Base-by-base conservation (phyloP, 805 yeast genomes). In the Pichia phayaonensis region DNA sequence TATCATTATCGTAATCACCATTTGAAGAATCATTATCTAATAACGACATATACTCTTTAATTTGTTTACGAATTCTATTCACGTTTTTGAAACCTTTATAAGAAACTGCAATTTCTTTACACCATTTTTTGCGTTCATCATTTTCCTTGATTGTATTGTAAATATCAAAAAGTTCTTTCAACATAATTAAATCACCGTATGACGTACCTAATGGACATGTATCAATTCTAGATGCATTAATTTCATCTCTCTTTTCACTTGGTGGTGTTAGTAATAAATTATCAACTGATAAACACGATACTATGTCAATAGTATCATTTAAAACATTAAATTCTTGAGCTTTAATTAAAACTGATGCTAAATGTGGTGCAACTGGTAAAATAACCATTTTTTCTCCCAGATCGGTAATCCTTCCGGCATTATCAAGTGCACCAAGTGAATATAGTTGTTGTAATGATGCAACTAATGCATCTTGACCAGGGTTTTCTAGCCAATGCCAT, bases 401-500 rank as follows among this genome's bases (percentile, higher is more conserved):
- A 2, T 73, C 68, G 0, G 98, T 92, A 54, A 94, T 81, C 26
- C 76, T 70, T 1, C 98, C 98, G 1, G 67, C 58, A 56, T 83
- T 85, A 63, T 87, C 80, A 41, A 94, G 69, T 0, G 99, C 98
- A 8, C 82, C 83, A 42, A 94, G 70, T 11, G 88, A 75, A 61
- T 84, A 87, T 45, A 94, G 74, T 49, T 90, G 86, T 51, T 81
- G 80, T 49, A 94, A 72, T 0, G 97, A 95, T 46, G 89, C 72
- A 16, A 84, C 63, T 29, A 94, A 72, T 0, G 97, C 76, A 10
- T 83, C 86, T 56, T 79, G 76, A 3, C 94, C 90, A 0, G 99
- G 99, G 56, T 85, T 78, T 63, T 92, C 96, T 42, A 94, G 72
- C 98, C 99, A 94, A 21, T 86, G 74, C 90, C 97, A 94, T 52